Evolutionary conservation across 2,329 filamentous ascomycete genomes (phyloP).

Genomic region (Aspergillus bombycis): DNA sequence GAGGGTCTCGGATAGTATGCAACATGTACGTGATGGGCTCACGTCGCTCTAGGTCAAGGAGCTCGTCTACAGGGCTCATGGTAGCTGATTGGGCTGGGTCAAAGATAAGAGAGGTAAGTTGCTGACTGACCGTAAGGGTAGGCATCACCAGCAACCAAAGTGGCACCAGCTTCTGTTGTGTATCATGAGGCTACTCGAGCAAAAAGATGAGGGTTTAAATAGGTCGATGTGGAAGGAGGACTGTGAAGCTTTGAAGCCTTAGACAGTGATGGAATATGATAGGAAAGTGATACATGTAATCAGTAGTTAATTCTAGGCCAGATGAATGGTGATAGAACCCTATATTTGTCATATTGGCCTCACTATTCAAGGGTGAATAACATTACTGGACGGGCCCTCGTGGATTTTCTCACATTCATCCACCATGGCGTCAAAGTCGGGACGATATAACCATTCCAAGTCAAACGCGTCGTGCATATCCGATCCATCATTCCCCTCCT

Average conservation of each 20-base stretch:
- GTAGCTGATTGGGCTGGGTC: accelerated
- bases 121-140: not conserved
- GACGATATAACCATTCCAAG: constrained; percentile 49
- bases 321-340: no score
- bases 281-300: no score
- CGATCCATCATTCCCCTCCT: constrained; percentile 13
- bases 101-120: not conserved
- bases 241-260: no score
- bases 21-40: accelerated
- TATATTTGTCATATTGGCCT: no score
- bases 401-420: constrained; percentile 27
- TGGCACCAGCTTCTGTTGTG: not conserved
- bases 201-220: no score
- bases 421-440: constrained; percentile 42
- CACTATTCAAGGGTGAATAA: no score
- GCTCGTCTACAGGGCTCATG: not conserved
- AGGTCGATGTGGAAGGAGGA: no score
- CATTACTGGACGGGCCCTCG: not conserved
- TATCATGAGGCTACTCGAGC: no score
- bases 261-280: no score
- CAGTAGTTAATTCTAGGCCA: no score
- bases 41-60: not conserved
- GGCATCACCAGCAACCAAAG: not conserved
- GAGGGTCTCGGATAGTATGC: accelerated
- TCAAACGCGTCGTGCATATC: constrained; percentile 34